Base-by-base conservation (phyloP, 768 basidiomycete genomes). In the Neoboletus subvelutipes region DNA sequence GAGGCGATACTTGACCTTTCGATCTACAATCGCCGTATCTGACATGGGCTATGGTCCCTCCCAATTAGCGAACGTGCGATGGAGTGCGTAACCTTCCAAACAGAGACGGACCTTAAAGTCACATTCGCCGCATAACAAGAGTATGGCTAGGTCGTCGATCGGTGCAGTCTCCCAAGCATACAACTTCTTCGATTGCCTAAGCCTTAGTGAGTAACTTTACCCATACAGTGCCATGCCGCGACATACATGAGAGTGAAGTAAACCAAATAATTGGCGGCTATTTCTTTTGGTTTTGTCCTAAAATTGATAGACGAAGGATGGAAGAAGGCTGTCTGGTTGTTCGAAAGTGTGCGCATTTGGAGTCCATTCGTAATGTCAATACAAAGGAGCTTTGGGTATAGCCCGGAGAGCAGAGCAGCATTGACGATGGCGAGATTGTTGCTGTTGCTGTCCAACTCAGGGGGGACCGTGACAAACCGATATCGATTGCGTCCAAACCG, bases 271-370 rank as follows among this genome's bases (percentile, higher is more conserved):
- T 88, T 87, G 15, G 81, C 82, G 0, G 85, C 87, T 62, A 94
- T 87, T 52, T 95, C 91, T 11, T 72, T 66, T 9, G 82, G 76
- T 66, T 78, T 86, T 66, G 72, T 80, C 61, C 83, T 77, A 72
- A 94, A 94, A 71, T 99, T 98, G 59, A 96, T 82, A 0, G 93
- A 96, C 11, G 92, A 90, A 0, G 95, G 96, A 72, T 98, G 96
- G 68, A 96, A 90, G 29, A 79, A 79, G 1, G 83, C 86, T 15
- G 76, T 70, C 66, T 92, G 91, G 64, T 89, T 92, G 69, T 95
- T 97, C 24, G 83, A 80, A 39, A 95, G 80, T 0, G 92, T 98
- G 53, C 81, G 81, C 76, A 97, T 77, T 53, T 88, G 83, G 12
- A 49, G 24, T 15, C 82, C 82, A 56, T 68, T 82, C 43, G 72